A percentile compares a stretch with the other conserved stretches of the same genome.
Evolutionary conservation across 148 eudicot species (phyloP).

Genomic region (Rhododendron molle): DNA sequence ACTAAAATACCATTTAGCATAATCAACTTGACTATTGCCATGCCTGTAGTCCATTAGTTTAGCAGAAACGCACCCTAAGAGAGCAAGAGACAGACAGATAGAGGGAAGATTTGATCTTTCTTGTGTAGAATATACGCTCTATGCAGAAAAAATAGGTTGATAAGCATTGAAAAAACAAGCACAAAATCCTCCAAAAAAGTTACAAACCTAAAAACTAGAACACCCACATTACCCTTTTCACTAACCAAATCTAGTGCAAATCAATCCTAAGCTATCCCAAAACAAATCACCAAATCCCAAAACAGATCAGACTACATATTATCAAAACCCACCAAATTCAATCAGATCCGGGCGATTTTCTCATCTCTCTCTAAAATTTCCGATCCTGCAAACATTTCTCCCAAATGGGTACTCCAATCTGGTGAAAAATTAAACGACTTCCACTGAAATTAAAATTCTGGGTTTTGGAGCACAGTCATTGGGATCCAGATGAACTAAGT

Average conservation of each 20-base stretch:
- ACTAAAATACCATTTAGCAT: not conserved
- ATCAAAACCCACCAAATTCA: slow-evolving; percentile 3
- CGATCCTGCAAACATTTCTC: slow-evolving; percentile 12
- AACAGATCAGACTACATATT: not conserved
- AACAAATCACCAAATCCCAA: not conserved
- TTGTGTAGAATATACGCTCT: too few species aligned
- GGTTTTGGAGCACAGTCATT: not conserved
- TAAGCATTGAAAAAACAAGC: not conserved
- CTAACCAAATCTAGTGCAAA: not conserved
- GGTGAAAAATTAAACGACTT: not conserved
- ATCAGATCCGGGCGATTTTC: not conserved
- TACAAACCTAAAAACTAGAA: not conserved
- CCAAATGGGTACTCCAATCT: slow-evolving; percentile 17
- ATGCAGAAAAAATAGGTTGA: not conserved
- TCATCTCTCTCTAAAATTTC: not conserved
- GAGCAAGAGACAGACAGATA: not conserved
- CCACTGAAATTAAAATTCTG: not conserved
- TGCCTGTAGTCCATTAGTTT: not conserved
- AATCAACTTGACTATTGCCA: not conserved
- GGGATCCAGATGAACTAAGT: not conserved
- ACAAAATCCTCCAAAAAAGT: not conserved
- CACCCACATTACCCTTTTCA: not conserved
- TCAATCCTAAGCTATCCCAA: not conserved
- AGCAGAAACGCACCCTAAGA: not conserved
- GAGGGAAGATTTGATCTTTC: not conserved